phyloP scores from a whole-genome alignment of 225 moss, liverwort and hornwort genomes.

The Thuidium tamariscinum region DNA sequence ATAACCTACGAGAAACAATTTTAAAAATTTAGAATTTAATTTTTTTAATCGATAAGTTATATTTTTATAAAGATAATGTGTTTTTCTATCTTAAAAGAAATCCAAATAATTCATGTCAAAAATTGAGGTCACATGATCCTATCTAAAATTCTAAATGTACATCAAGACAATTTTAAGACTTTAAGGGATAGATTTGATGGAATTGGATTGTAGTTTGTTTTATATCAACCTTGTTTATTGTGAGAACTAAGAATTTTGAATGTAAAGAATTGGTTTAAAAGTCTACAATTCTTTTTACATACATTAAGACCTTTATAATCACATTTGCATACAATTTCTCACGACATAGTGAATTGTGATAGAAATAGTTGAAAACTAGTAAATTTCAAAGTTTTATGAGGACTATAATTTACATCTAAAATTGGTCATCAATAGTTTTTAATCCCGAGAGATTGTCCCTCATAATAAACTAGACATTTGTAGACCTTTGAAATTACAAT shows the following conservation, averaged over 20 bases:
- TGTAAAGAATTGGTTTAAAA: neutral
- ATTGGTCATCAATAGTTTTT: too few relatives aligned
- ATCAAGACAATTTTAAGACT: accelerated
- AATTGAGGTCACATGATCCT: neutral
- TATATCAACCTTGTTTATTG: neutral
- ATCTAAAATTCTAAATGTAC: neutral
- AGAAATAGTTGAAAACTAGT: neutral
- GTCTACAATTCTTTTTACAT: neutral
- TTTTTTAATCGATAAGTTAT: accelerated
- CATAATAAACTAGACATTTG: neutral
- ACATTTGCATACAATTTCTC: neutral
- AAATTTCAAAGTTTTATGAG: neutral
- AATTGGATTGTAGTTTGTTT: neutral
- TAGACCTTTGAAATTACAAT: neutral
- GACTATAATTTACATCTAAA: neutral
- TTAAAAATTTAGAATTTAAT: neutral
- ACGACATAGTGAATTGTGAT: neutral
- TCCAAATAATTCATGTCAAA: accelerated
- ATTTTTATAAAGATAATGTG: accelerated
- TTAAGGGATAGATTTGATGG: accelerated
- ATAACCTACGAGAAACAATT: too few relatives aligned
- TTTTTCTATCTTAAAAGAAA: neutral
- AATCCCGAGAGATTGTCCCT: neutral
- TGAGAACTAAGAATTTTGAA: accelerated
- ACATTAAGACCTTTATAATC: neutral